These are phyloP conservation scores for Diaporthe citriasiana DNA, from an alignment of 2,329 filamentous ascomycete genomes.

Conservation along the genomic window DNA sequence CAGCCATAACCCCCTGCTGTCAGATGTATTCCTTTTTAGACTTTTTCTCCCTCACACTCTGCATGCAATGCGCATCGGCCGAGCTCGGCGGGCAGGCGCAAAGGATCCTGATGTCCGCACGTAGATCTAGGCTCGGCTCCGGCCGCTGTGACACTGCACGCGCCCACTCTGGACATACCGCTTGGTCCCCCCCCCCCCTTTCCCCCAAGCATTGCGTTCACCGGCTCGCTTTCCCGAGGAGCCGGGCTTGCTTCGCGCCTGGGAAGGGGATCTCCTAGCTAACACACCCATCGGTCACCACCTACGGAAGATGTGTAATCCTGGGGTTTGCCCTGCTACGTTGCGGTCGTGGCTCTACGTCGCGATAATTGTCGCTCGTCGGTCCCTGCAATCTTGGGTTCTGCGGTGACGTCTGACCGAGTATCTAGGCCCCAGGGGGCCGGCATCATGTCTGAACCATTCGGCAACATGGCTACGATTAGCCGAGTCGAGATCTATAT, in stretches of 20 bases:
- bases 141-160: slow-evolving; percentile 23
- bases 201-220: slow-evolving; percentile 5
- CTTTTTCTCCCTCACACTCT: background rate
- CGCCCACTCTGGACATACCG: background rate
- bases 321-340: background rate
- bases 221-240: background rate
- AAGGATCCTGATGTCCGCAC: background rate
- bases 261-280: background rate
- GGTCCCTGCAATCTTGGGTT: background rate
- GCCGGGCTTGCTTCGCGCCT: background rate
- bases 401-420: background rate
- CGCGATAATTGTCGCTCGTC: slow-evolving; percentile 21
- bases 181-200: background rate
- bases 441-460: slow-evolving; percentile 4
- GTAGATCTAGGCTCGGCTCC: slow-evolving; percentile 30
- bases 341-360: background rate
- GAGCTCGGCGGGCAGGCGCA: slow-evolving; percentile 9
- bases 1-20: slow-evolving; percentile 7
- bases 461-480: background rate
- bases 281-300: background rate
- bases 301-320: background rate
- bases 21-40: slow-evolving; percentile 21
- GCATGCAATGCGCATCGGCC: slow-evolving; percentile 16
- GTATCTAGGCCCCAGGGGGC: background rate
- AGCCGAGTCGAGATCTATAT: background rate